Conservation (phyloP, 768 basidiomycete species). For the Strobilomyces confusus region DNA sequence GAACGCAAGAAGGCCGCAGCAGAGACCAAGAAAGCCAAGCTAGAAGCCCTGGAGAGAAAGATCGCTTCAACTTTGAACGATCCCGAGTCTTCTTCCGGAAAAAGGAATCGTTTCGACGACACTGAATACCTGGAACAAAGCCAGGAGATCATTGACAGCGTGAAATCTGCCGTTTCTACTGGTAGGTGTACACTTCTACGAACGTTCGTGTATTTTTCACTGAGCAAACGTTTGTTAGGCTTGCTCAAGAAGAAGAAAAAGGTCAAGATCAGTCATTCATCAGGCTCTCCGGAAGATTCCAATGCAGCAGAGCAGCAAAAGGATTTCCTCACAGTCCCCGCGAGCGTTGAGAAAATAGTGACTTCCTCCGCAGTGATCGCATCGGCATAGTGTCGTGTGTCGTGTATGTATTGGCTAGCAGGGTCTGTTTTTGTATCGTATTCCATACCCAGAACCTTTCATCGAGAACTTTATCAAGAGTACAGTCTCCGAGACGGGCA, state of each 20-base stretch:
- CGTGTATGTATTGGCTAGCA: no score
- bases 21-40: conserved; percentile 75
- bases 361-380: conserved; percentile 13
- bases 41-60: conserved; percentile 73
- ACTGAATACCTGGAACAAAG: conserved; percentile 90
- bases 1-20: conserved; percentile 73
- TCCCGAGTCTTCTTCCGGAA: conserved; percentile 54
- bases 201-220: background rate
- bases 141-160: conserved; percentile 83
- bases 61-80: conserved; percentile 42
- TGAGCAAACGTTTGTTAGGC: conserved; percentile 40
- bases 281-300: conserved; percentile 20
- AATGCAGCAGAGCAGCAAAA: conserved; percentile 11
- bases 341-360: background rate
- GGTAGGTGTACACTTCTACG: conserved; percentile 44
- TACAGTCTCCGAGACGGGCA: no score
- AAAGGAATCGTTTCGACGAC: conserved; percentile 90
- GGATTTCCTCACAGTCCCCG: background rate
- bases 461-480: no score
- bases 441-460: no score
- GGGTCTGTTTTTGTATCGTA: no score
- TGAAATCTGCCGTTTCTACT: conserved; percentile 83
- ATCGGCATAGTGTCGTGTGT: conserved; percentile 8
- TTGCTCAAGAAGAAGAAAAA: conserved; percentile 77
- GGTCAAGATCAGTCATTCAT: conserved; percentile 39